A percentile compares a stretch with the other conserved stretches of the same genome.
Conservation (phyloP, 192 early-diverging fungal species). For the Gamsiella multidivaricata region DNA sequence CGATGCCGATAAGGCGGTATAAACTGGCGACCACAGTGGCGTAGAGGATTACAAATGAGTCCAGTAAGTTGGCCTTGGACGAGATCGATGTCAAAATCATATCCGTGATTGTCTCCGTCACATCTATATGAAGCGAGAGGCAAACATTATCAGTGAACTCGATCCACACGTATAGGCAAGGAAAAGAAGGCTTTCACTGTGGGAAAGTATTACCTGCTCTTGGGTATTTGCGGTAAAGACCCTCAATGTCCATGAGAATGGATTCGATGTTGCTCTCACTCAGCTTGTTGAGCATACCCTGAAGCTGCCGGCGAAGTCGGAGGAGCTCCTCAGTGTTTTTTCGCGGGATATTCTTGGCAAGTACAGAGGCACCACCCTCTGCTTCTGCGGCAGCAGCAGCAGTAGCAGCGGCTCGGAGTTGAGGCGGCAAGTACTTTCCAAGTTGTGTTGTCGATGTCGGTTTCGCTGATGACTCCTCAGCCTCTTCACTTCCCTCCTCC, state of each 20-base stretch:
- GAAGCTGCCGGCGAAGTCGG: conserved; percentile 81
- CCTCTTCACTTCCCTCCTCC: conserved; percentile 42
- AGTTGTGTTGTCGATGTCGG: neutral
- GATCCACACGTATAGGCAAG: no score
- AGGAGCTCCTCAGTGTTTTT: conserved; percentile 75
- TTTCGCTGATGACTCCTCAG: conserved; percentile 4
- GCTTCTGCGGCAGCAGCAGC: conserved; percentile 26
- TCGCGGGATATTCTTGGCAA: conserved; percentile 46
- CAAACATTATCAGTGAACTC: neutral
- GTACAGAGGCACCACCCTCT: conserved; percentile 30
- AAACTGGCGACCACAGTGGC: conserved; percentile 87
- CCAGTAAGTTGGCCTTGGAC: conserved; percentile 87
- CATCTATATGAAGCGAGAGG: conserved; percentile 67
- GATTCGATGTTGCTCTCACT: conserved; percentile 93
- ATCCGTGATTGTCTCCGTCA: conserved; percentile 86
- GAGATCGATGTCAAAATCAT: conserved; percentile 81
- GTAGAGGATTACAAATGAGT: conserved; percentile 91
- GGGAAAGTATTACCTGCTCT: conserved; percentile 66
- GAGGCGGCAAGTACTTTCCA: conserved; percentile 90
- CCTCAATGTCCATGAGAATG: conserved; percentile 85
- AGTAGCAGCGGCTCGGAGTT: conserved; percentile 71
- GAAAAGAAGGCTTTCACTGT: no score
- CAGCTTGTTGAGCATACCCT: conserved; percentile 91
- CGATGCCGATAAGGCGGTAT: conserved; percentile 84
- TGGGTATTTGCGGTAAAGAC: conserved; percentile 75